Percentiles rank a stretch among this genome's conserved stretches.
Conservation (phyloP, 73 alveolate genomes). For the Blepharisma japonicum region DNA sequence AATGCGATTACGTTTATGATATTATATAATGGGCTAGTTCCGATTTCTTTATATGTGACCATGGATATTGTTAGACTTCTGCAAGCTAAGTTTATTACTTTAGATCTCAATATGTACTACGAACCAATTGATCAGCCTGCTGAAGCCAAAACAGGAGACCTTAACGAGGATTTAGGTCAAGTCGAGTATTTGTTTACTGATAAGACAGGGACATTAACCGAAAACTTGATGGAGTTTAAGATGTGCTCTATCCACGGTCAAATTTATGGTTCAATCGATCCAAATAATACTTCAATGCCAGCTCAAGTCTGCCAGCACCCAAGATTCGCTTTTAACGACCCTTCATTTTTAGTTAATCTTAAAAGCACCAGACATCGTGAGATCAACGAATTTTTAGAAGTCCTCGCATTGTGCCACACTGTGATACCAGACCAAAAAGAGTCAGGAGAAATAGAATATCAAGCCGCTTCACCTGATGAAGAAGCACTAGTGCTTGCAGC, state of each 20-base stretch:
- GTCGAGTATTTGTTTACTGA: constrained; percentile 33
- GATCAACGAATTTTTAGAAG: background rate
- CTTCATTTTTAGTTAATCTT: background rate
- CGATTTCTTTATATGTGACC: constrained; percentile 38
- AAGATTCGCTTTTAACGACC: background rate
- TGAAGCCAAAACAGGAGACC: constrained; percentile 28
- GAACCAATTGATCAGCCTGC: background rate
- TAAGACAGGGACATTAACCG: constrained; percentile 38
- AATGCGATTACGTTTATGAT: constrained; percentile 53
- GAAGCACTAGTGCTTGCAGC: constrained; percentile 26
- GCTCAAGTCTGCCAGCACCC: background rate
- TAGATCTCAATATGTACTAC: constrained; percentile 23
- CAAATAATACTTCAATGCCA: background rate
- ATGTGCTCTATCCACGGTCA: background rate
- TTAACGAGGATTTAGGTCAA: constrained; percentile 33
- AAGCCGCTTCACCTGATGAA: constrained; percentile 12
- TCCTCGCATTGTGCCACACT: background rate
- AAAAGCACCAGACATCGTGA: constrained; percentile 39
- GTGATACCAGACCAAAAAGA: background rate
- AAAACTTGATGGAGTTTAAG: background rate
- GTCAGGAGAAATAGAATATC: background rate
- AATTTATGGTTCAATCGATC: constrained; percentile 25
- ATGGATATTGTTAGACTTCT: constrained; percentile 41
- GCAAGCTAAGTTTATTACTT: constrained; percentile 34
- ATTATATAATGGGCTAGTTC: constrained; percentile 42